A percentile compares a stretch with the other conserved stretches of the same genome.
Evolutionary conservation across 192 early-diverging fungal genomes (phyloP).

Genomic region (Coemansia sp.): DNA sequence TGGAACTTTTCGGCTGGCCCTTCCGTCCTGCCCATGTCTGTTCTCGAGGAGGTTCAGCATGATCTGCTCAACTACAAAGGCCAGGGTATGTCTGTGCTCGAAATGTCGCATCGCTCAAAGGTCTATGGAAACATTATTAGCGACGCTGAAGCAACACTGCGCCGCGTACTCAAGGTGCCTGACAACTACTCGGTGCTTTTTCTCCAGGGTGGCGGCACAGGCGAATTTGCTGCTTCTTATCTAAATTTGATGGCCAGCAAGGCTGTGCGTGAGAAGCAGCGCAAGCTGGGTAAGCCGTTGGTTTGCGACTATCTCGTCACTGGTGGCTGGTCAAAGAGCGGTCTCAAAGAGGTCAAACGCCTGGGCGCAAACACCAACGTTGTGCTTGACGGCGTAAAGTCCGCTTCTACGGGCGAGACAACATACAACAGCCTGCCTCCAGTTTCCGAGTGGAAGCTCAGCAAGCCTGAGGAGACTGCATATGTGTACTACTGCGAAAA

Average conservation of each 20-base stretch:
- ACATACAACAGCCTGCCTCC: slow-evolving; percentile 57
- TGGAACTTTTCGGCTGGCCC: slow-evolving; percentile 92
- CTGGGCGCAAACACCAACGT: slow-evolving; percentile 80
- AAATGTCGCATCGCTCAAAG: slow-evolving; percentile 90
- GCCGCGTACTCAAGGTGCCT: slow-evolving; percentile 74
- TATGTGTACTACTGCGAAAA: slow-evolving; percentile 98
- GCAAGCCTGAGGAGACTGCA: slow-evolving; percentile 64
- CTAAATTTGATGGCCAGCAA: slow-evolving; percentile 82
- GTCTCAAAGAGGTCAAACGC: slow-evolving; percentile 76
- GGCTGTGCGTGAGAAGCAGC: slow-evolving; percentile 44
- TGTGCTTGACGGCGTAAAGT: slow-evolving; percentile 68
- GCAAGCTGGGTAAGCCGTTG: slow-evolving; percentile 42
- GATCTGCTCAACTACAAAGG: slow-evolving; percentile 81
- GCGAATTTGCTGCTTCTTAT: slow-evolving; percentile 86
- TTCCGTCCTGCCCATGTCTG: slow-evolving; percentile 77
- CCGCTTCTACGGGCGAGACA: slow-evolving; percentile 43
- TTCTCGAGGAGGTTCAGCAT: slow-evolving; percentile 78
- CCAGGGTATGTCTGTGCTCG: slow-evolving; percentile 89
- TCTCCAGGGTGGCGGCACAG: slow-evolving; percentile 93
- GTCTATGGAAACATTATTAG: slow-evolving; percentile 75
- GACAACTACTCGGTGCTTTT: slow-evolving; percentile 89
- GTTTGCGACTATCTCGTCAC: slow-evolving; percentile 88
- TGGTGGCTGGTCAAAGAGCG: slow-evolving; percentile 88
- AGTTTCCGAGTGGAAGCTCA: slow-evolving; percentile 64
- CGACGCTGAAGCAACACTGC: slow-evolving; percentile 71